Evolutionary conservation across 2,329 filamentous ascomycete species (phyloP), one percentile per base, ranked within the genome.

Genomic region (Alternaria dauci): DNA sequence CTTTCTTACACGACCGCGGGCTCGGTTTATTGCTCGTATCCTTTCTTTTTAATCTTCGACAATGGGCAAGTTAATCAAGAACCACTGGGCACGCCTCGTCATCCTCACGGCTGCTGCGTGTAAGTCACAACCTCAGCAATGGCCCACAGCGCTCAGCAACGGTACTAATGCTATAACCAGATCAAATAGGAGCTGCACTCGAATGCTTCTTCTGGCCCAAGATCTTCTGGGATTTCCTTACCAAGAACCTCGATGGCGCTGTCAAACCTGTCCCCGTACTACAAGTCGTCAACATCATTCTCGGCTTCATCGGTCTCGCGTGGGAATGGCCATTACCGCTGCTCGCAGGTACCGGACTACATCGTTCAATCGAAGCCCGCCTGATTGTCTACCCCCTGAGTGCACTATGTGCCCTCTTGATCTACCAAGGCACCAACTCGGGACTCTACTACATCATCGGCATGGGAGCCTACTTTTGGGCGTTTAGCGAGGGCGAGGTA

Each of bases 21-120:
- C 63, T 72, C 70, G 70, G 70, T 71, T 61, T 67, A 71, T 62
- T 66, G 64, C 70, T 67, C 66, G 59, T 69, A 68, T 72, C 67
- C 67, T 67, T 71, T 71, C 69, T 68, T 70, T 72, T 47, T 67
- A 70, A 65, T 65, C 63, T 55, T 50, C 59, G 55, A 63, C 46
- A 68, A 99, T 99, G 95, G 95, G 95, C 80, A 95, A 91, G 82
- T 89, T 99, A 77, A 98, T 99, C 84, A 99, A 99, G 87, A 98
- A 98, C 84, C 95, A 99, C 84, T 97, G 93, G 93, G 95, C 93
- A 71, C 91, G 95, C 63, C 89, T 99, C 74, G 95, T 99, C 76
- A 87, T 96, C 80, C 84, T 99, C 77, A 92, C 92, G 28, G 93
- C 95, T 38, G 90, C 92, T 70, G 80, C 84, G 58, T 94, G 91